A percentile compares a stretch with the other conserved stretches of the same genome.
phyloP scores from a whole-genome alignment of 2,329 filamentous ascomycete genomes.

The Trichoderma sp. region DNA sequence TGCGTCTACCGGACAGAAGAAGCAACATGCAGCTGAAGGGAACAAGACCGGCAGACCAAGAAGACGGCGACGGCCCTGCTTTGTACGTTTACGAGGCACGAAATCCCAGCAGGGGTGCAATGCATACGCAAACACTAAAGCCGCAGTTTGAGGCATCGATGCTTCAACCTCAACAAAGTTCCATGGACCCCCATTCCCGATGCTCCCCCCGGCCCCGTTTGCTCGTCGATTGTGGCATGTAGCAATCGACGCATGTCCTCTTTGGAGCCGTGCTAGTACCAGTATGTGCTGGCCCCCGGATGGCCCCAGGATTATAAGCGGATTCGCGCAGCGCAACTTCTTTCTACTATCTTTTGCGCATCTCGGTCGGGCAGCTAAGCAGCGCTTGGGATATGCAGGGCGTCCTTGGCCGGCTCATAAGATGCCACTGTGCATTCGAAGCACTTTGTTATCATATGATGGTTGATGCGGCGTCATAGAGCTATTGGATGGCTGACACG shows the following conservation, averaged over 20 bases:
- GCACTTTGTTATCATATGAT: conserved; percentile 2
- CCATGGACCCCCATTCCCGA: conserved; percentile 13
- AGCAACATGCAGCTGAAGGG: not conserved
- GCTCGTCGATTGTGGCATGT: not conserved
- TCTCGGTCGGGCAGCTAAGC: conserved; percentile 13
- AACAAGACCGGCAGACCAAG: not conserved
- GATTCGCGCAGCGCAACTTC: not conserved
- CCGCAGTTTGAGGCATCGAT: conserved; percentile 12
- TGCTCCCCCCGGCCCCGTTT: conserved; percentile 5
- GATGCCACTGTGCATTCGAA: not conserved
- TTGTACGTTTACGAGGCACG: not conserved
- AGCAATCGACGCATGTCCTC: not conserved
- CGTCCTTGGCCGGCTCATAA: not conserved
- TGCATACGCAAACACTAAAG: not conserved
- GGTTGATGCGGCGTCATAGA: not conserved
- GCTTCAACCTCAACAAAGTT: conserved; percentile 17
- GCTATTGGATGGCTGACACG: not conserved
- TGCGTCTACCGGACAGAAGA: not conserved
- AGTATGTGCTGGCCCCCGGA: not conserved
- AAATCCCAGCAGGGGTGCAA: not conserved
- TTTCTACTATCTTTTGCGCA: not conserved
- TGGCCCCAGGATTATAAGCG: not conserved
- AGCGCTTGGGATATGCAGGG: not conserved
- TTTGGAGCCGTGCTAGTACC: not conserved
- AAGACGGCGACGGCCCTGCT: not conserved